Conservation (phyloP, 345 rosid species). For the Anacardium occidentale region DNA sequence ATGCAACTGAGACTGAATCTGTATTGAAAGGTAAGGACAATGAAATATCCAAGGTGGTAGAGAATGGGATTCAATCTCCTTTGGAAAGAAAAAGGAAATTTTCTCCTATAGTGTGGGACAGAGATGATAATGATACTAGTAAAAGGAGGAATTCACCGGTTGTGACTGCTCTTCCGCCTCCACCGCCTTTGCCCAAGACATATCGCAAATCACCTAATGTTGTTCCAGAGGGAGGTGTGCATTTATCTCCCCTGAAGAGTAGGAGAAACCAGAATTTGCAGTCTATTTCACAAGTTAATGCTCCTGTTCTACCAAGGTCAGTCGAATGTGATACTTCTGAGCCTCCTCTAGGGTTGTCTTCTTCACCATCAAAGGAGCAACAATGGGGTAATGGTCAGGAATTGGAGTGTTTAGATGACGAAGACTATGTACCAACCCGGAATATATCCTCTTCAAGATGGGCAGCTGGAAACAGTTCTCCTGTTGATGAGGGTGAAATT, state of each 20-base stretch:
- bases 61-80: constrained; percentile 47
- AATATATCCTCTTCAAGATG: constrained; percentile 95
- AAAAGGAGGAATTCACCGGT: constrained; percentile 39
- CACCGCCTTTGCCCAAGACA: constrained; percentile 52
- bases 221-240: constrained; percentile 38
- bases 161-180: constrained; percentile 49
- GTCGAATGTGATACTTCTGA: constrained; percentile 22
- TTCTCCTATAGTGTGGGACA: constrained; percentile 98
- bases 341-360: constrained; percentile 37
- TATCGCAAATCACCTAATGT: constrained; percentile 42
- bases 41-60: constrained; percentile 40
- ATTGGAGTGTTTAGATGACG: constrained; percentile 52
- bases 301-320: constrained; percentile 30
- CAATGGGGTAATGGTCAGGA: constrained; percentile 39
- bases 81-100: constrained; percentile 82
- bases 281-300: constrained; percentile 34
- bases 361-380: constrained; percentile 42
- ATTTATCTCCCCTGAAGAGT: constrained; percentile 38
- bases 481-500: constrained; percentile 85
- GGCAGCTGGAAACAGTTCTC: constrained; percentile 89
- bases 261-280: constrained; percentile 25
- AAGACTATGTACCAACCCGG: constrained; percentile 70
- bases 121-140: constrained; percentile 56
- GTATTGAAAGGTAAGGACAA: constrained; percentile 40
- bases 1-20: constrained; percentile 54